Evolutionary conservation across 2,329 filamentous ascomycete genomes (phyloP).

Genomic region (Fusarium xyrophilum): DNA sequence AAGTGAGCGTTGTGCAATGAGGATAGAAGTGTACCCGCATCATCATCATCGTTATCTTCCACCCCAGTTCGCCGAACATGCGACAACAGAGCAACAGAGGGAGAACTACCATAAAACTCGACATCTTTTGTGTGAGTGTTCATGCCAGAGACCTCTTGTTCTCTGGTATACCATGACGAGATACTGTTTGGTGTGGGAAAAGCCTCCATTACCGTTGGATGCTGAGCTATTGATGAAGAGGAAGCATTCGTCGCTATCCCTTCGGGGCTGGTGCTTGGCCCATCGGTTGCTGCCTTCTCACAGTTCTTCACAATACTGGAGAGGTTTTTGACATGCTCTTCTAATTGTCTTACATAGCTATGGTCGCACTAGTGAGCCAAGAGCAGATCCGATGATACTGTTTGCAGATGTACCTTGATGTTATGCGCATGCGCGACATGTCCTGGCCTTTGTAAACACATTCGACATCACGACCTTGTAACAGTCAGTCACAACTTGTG

Average conservation of each 20-base stretch:
- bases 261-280: background rate
- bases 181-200: background rate
- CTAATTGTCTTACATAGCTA: background rate
- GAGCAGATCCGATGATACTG: too few relatives aligned
- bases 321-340: background rate
- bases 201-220: background rate
- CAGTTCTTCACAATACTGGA: background rate
- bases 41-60: background rate
- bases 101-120: background rate
- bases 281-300: background rate
- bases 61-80: background rate
- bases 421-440: background rate
- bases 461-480: background rate
- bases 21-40: background rate
- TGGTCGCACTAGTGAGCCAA: background rate
- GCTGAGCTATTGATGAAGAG: background rate
- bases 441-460: background rate
- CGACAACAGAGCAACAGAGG: rapidly evolving
- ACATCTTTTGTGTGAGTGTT: background rate
- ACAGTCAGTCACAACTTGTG: background rate
- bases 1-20: background rate
- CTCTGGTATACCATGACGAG: background rate
- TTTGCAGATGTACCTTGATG: background rate
- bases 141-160: background rate
- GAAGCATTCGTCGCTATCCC: background rate